Percentiles rank a stretch among this genome's conserved stretches.
Conservation (phyloP, 169 alveolate genomes). For the Plasmodium ovale region DNA sequence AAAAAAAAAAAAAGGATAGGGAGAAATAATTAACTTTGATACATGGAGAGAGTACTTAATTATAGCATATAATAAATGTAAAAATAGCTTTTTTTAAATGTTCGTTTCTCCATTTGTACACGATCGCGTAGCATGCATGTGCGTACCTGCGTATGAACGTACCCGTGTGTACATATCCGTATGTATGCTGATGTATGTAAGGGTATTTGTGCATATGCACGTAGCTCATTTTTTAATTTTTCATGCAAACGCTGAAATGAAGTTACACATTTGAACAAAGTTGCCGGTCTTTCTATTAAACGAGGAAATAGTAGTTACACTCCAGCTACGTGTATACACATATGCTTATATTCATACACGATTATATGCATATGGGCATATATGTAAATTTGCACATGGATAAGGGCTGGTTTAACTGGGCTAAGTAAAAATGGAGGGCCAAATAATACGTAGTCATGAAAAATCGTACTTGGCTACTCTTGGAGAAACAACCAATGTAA, state of each 20-base stretch:
- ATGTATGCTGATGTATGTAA: not conserved
- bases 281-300: not conserved
- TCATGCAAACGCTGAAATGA: not conserved
- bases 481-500: not conserved
- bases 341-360: not conserved
- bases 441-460: too few species aligned
- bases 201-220: not conserved
- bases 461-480: too few species aligned
- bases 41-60: not conserved
- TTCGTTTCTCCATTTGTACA: not conserved
- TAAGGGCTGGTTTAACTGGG: not conserved
- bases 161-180: not conserved
- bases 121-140: not conserved
- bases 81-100: not conserved
- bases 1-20: conserved; percentile 6
- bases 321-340: not conserved
- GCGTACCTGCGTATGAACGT: too few species aligned
- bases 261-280: not conserved
- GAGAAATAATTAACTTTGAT: not conserved
- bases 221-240: conserved; percentile 2
- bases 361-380: not conserved
- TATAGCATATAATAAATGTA: not conserved
- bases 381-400: not conserved
- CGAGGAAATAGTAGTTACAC: not conserved
- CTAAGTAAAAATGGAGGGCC: not conserved